Percentiles rank a stretch among this genome's conserved stretches.
These are phyloP conservation scores for Naegleria fowleri DNA, from an alignment of 208 protist genomes.

Conservation along the genomic window DNA sequence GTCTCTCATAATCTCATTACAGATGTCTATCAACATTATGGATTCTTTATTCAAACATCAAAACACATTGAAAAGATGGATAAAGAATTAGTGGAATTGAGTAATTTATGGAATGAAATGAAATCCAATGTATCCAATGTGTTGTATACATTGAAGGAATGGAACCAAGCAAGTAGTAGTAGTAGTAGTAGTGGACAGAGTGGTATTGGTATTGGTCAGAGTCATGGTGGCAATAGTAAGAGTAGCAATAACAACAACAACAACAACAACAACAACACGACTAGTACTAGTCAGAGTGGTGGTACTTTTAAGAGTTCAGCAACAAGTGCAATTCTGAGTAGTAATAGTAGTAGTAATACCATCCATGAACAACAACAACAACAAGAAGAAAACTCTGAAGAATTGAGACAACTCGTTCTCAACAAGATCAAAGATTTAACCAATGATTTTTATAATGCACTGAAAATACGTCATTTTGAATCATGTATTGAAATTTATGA, in stretches of 20 bases:
- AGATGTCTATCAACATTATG: not conserved
- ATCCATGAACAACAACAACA: not conserved
- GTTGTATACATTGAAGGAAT: not conserved
- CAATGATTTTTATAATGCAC: not conserved
- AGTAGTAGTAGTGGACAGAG: too few species aligned
- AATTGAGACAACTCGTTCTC: not conserved
- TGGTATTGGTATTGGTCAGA: too few species aligned
- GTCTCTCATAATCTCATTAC: not conserved
- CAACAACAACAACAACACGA: too few species aligned
- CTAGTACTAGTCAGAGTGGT: too few species aligned
- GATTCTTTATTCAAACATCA: not conserved
- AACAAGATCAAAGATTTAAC: not conserved
- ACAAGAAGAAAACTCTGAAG: too few species aligned
- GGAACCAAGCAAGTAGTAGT: not conserved
- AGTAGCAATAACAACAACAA: too few species aligned
- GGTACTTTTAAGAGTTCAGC: too few species aligned
- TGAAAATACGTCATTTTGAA: not conserved
- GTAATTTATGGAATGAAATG: not conserved
- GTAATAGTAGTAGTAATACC: too few species aligned
- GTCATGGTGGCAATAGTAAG: too few species aligned
- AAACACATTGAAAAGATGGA: not conserved
- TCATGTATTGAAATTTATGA: not conserved
- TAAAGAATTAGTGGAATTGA: not conserved
- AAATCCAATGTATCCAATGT: not conserved
- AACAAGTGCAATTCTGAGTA: too few species aligned